Percentiles rank a stretch among this genome's conserved stretches.
Conservation (phyloP, 2,329 filamentous ascomycete genomes). For the Pseudogymnoascus sp. region DNA sequence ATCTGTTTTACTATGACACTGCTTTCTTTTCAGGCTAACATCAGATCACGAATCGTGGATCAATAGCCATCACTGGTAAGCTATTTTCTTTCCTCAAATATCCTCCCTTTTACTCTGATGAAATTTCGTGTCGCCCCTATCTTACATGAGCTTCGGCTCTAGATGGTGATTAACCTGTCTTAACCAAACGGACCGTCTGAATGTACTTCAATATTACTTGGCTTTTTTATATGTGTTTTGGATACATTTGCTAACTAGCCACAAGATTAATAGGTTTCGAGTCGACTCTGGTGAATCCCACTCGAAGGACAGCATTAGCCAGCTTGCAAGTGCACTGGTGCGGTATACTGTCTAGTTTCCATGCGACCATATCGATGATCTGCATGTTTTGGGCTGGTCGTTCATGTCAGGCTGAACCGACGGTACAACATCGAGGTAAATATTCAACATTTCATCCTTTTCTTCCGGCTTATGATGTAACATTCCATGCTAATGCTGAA, state of each 20-base stretch:
- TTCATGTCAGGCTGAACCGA: background rate
- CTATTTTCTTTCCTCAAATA: background rate
- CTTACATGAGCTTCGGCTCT: slow-evolving; percentile 37
- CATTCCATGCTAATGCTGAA: slow-evolving; percentile 76
- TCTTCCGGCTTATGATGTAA: slow-evolving; percentile 54
- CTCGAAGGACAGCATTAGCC: background rate
- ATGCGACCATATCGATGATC: background rate
- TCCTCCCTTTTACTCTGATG: slow-evolving; percentile 37
- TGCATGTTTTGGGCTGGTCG: background rate
- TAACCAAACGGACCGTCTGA: slow-evolving; percentile 51
- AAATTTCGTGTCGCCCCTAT: slow-evolving; percentile 52
- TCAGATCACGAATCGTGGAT: background rate
- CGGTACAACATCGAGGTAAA: slow-evolving; percentile 22
- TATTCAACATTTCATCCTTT: slow-evolving; percentile 19
- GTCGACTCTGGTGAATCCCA: slow-evolving; percentile 1
- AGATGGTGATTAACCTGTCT: slow-evolving; percentile 52
- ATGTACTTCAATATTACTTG: slow-evolving; percentile 16
- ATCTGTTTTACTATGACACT: background rate
- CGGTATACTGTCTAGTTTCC: background rate
- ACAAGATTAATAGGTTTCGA: slow-evolving; percentile 6
- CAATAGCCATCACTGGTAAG: slow-evolving; percentile 11
- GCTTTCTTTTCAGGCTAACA: background rate
- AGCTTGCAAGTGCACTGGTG: background rate
- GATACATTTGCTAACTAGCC: slow-evolving; percentile 20
- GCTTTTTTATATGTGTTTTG: slow-evolving; percentile 12